phyloP scores from a whole-genome alignment of 441 rosid species.

The Pelargonium citronellum region DNA sequence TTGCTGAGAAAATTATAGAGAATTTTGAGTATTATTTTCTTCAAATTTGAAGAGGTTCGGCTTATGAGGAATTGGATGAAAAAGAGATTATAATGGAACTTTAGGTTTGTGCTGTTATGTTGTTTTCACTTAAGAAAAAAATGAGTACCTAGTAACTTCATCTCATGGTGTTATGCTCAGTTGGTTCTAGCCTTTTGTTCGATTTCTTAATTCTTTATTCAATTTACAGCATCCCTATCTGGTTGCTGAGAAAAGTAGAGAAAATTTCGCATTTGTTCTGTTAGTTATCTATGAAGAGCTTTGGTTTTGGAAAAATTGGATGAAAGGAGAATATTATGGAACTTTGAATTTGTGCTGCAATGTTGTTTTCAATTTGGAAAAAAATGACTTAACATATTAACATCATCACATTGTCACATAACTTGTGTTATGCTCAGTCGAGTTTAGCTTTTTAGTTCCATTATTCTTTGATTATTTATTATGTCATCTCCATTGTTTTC shows the following conservation, averaged over 20 bases:
- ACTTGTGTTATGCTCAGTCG: not conserved
- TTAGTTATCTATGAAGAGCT: not conserved
- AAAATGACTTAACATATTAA: not conserved
- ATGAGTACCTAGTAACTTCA: too few relatives aligned
- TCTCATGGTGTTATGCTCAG: too few relatives aligned
- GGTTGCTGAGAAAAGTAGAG: too few relatives aligned
- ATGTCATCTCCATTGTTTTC: not conserved
- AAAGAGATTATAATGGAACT: constrained; percentile 3
- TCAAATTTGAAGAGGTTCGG: not conserved
- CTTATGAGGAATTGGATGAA: not conserved
- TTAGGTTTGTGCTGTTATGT: not conserved
- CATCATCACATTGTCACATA: not conserved
- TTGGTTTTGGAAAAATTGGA: not conserved
- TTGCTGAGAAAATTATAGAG: too few relatives aligned
- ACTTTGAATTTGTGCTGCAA: constrained; percentile 1
- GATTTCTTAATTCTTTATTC: too few relatives aligned
- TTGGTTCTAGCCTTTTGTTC: too few relatives aligned
- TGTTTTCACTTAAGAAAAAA: too few relatives aligned
- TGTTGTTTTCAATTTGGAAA: not conserved
- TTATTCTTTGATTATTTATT: too few relatives aligned
- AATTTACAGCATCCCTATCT: too few relatives aligned
- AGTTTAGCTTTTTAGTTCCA: not conserved
- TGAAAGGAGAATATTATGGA: constrained; percentile 3
- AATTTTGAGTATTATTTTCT: too few relatives aligned
- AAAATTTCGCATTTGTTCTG: too few relatives aligned